Evolutionary conservation across 352 stramenopile species (phyloP).

Genomic region (Pseudoperonospora humuli): DNA sequence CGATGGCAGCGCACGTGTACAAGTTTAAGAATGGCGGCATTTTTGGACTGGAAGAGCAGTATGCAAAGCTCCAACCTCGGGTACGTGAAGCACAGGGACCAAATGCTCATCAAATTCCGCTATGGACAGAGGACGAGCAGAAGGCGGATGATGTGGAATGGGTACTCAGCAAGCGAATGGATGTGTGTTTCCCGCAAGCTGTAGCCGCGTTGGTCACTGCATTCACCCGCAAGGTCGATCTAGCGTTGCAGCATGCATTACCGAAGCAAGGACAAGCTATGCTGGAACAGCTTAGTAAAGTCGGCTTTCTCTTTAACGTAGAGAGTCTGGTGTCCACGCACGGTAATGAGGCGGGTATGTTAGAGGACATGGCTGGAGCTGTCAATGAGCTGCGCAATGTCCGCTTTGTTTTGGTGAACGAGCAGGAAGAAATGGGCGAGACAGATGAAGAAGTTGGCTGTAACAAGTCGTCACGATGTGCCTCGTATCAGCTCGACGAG

Average conservation of each 20-base stretch:
- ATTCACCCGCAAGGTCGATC: constrained; percentile 74
- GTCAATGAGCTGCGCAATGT: constrained; percentile 78
- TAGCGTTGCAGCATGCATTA: constrained; percentile 51
- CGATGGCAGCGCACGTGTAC: constrained; percentile 82
- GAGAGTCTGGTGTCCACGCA: constrained; percentile 82
- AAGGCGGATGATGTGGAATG: constrained; percentile 73
- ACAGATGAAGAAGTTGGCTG: constrained; percentile 26
- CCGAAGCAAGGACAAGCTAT: constrained; percentile 44
- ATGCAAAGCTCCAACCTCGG: constrained; percentile 59
- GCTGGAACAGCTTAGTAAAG: constrained; percentile 68
- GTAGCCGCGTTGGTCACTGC: constrained; percentile 71
- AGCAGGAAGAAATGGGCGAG: constrained; percentile 44
- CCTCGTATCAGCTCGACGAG: constrained; percentile 66
- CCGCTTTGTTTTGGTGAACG: constrained; percentile 71
- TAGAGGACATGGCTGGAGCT: constrained; percentile 81
- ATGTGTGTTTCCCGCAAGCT: constrained; percentile 77
- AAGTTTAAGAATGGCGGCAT: constrained; percentile 86
- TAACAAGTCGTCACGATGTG: constrained; percentile 32
- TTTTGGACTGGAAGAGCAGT: constrained; percentile 62
- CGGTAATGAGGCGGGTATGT: constrained; percentile 83
- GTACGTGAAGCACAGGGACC: constrained; percentile 43
- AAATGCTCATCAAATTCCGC: constrained; percentile 44
- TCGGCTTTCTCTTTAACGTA: constrained; percentile 79
- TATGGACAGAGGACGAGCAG: constrained; percentile 80
- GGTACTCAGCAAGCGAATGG: constrained; percentile 75